Conservation (phyloP, 495 filamentous ascomycete genomes). For the Hypoxylon cercidicola region DNA sequence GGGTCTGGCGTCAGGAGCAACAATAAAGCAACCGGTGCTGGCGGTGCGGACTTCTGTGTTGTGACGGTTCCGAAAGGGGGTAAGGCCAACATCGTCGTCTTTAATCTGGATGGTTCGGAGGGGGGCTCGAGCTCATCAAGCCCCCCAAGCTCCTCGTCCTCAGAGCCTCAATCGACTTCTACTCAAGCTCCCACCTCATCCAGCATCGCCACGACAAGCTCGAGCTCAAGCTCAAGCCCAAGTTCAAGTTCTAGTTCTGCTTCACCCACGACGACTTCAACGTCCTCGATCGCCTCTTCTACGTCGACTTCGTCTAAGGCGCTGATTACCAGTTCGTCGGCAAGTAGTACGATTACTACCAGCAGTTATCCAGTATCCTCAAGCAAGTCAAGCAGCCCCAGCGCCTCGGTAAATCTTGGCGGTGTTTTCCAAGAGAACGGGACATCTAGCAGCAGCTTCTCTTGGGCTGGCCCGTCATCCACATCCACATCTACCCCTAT, state of each 20-base stretch:
- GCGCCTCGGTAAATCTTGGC: conserved; percentile 16
- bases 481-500: conserved; percentile 13
- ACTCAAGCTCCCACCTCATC: conserved; percentile 34
- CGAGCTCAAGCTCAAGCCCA: conserved; percentile 20
- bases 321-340: conserved; percentile 29
- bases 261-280: conserved; percentile 13
- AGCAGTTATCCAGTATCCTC: conserved; percentile 24
- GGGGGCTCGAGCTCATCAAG: conserved; percentile 28
- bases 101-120: conserved; percentile 53
- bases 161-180: conserved; percentile 29
- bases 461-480: conserved; percentile 16
- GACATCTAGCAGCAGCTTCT: conserved; percentile 23
- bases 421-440: conserved; percentile 42
- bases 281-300: conserved; percentile 22
- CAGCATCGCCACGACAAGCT: conserved; percentile 36
- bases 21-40: conserved; percentile 67
- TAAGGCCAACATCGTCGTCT: conserved; percentile 75
- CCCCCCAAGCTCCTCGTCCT: conserved; percentile 20
- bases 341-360: conserved; percentile 24
- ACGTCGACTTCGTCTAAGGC: conserved; percentile 25
- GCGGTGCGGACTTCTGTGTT: conserved; percentile 79
- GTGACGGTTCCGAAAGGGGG: conserved; percentile 77
- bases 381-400: conserved; percentile 23
- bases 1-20: conserved; percentile 67
- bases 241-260: conserved; percentile 16